These are phyloP conservation scores for Entrophospora sp. DNA, from an alignment of 192 early-diverging fungal species.

Conservation along the genomic window DNA sequence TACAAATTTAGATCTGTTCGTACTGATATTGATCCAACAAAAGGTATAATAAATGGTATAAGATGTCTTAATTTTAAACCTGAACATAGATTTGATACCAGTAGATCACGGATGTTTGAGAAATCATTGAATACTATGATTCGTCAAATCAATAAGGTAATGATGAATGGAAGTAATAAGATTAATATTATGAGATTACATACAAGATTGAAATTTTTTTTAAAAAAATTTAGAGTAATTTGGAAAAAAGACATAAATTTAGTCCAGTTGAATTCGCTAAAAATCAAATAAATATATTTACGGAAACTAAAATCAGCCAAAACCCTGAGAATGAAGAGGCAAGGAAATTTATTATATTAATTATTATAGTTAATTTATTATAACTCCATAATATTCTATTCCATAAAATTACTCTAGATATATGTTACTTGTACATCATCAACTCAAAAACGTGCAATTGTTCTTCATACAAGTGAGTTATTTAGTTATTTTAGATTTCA, in stretches of 20 bases:
- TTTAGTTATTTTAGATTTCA: constrained; percentile 4
- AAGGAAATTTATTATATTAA: too few relatives aligned
- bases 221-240: too few relatives aligned
- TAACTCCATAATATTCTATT: background rate
- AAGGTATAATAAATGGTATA: background rate
- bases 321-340: too few relatives aligned
- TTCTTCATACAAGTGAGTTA: background rate
- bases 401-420: background rate
- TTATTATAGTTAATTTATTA: background rate
- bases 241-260: too few relatives aligned
- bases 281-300: too few relatives aligned
- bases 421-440: background rate
- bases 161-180: too few relatives aligned
- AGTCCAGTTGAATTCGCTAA: too few relatives aligned
- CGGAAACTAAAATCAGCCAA: too few relatives aligned
- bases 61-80: background rate
- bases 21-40: background rate
- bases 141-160: background rate
- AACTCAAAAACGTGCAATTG: background rate
- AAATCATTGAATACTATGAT: background rate
- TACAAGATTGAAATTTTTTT: too few relatives aligned
- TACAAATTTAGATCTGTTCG: background rate
- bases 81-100: background rate
- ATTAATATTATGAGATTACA: too few relatives aligned
- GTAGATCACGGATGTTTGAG: too few relatives aligned